Conservation (phyloP, 768 basidiomycete species). For the Guyanaporus albipodus region DNA sequence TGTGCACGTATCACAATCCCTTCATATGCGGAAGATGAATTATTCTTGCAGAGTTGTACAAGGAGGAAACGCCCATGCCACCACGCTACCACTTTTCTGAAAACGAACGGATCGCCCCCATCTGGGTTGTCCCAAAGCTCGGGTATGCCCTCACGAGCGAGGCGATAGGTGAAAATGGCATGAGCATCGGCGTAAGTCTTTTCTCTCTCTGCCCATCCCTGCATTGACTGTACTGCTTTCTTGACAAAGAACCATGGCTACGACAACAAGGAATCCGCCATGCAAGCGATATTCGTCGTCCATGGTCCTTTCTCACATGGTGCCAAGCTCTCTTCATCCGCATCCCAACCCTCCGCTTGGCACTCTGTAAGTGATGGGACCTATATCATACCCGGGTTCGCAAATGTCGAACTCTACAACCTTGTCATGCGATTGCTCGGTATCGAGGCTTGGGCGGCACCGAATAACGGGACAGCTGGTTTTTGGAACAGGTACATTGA, state of each 20-base stretch:
- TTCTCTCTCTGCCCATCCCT: background rate
- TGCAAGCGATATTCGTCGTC: conserved; percentile 90
- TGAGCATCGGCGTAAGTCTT: conserved; percentile 70
- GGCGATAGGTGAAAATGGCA: conserved; percentile 52
- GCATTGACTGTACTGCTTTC: background rate
- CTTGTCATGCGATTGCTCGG: conserved; percentile 74
- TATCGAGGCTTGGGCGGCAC: conserved; percentile 50
- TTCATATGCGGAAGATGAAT: background rate
- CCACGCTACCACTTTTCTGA: conserved; percentile 70
- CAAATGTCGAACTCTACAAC: conserved; percentile 83
- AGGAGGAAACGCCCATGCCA: conserved; percentile 52
- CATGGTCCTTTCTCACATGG: conserved; percentile 83
- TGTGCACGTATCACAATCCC: background rate
- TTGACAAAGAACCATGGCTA: conserved; percentile 78
- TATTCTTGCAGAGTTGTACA: conserved; percentile 4
- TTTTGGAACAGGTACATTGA: conserved; percentile 81
- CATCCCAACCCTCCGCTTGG: conserved; percentile 38
- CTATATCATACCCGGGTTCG: conserved; percentile 79
- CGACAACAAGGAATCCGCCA: conserved; percentile 69
- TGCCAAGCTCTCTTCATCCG: conserved; percentile 46
- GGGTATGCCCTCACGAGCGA: conserved; percentile 76
- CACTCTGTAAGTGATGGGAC: conserved; percentile 52
- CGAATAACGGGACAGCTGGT: conserved; percentile 71
- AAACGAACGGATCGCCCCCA: conserved; percentile 78
- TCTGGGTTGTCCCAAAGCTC: conserved; percentile 79